Evolutionary conservation across 495 filamentous ascomycete species (phyloP).

Genomic region (Penicillium canescens): DNA sequence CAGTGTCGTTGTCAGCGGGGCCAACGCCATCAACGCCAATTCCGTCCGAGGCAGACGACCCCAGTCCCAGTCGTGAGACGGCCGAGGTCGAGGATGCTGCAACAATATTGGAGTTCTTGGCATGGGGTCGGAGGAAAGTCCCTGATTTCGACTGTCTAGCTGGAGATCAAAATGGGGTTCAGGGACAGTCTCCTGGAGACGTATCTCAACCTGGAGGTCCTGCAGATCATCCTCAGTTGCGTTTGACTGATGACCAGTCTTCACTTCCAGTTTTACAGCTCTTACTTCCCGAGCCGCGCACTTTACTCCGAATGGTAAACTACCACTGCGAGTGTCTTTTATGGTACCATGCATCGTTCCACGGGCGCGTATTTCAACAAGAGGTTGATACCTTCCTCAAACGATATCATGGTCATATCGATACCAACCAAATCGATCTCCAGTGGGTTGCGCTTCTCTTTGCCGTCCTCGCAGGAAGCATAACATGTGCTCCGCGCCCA

Average conservation of each 20-base stretch:
- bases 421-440: slow-evolving; percentile 20
- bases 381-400: slow-evolving; percentile 32
- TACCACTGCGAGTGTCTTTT: slow-evolving; percentile 42
- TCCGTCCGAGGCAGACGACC: too few relatives aligned
- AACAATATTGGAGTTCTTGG: slow-evolving; percentile 44
- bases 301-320: slow-evolving; percentile 30
- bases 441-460: slow-evolving; percentile 45
- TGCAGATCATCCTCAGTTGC: slow-evolving; percentile 10
- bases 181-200: slow-evolving; percentile 25
- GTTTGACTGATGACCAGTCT: not conserved
- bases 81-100: slow-evolving; percentile 39
- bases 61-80: not conserved
- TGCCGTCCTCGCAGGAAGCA: slow-evolving; percentile 36
- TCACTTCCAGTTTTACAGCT: slow-evolving; percentile 23
- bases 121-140: slow-evolving; percentile 44
- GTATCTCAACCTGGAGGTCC: slow-evolving; percentile 14
- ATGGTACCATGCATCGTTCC: slow-evolving; percentile 41
- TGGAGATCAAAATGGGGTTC: slow-evolving; percentile 17
- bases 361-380: slow-evolving; percentile 27
- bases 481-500: slow-evolving; percentile 33
- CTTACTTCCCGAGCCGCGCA: slow-evolving; percentile 33
- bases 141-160: slow-evolving; percentile 23
- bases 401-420: slow-evolving; percentile 20
- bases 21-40: too few relatives aligned
- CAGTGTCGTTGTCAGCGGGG: too few relatives aligned